Evolutionary conservation across 805 yeast species (phyloP).

Genomic region (Hanseniaspora vineae): DNA sequence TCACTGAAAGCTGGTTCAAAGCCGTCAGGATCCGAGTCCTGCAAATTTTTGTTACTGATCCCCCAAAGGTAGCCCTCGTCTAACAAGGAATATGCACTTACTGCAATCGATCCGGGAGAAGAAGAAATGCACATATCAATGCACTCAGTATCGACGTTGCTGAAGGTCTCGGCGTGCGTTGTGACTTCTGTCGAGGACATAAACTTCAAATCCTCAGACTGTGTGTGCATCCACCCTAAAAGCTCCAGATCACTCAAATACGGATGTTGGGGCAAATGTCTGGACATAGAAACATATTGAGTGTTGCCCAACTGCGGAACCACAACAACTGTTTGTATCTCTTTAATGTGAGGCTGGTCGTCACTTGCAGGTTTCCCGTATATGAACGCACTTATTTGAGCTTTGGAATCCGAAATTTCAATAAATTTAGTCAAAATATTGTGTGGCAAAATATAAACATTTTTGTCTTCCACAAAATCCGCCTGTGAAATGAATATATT

Average conservation of each 20-base stretch:
- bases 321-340: constrained; percentile 58
- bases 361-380: constrained; percentile 74
- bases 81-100: constrained; percentile 50
- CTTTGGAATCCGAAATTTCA: constrained; percentile 65
- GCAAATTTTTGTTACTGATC: constrained; percentile 37
- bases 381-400: constrained; percentile 70
- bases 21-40: constrained; percentile 50
- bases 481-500: constrained; percentile 63
- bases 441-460: constrained; percentile 71
- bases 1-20: constrained; percentile 47
- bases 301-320: constrained; percentile 81
- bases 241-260: constrained; percentile 51
- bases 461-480: constrained; percentile 42
- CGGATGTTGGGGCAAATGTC: constrained; percentile 9
- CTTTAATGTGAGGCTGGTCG: constrained; percentile 53
- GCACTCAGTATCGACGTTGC: constrained; percentile 24
- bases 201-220: constrained; percentile 46
- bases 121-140: constrained; percentile 56
- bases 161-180: constrained; percentile 33
- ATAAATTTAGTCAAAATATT: constrained; percentile 67
- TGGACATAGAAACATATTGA: constrained; percentile 51
- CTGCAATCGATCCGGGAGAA: constrained; percentile 73
- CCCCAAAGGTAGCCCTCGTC: constrained; percentile 78
- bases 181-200: constrained; percentile 64
- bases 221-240: constrained; percentile 92